Percentiles rank a stretch among this genome's conserved stretches.
Evolutionary conservation across 2,329 filamentous ascomycete genomes (phyloP).

Genomic region (Aspergillus intermedius): DNA sequence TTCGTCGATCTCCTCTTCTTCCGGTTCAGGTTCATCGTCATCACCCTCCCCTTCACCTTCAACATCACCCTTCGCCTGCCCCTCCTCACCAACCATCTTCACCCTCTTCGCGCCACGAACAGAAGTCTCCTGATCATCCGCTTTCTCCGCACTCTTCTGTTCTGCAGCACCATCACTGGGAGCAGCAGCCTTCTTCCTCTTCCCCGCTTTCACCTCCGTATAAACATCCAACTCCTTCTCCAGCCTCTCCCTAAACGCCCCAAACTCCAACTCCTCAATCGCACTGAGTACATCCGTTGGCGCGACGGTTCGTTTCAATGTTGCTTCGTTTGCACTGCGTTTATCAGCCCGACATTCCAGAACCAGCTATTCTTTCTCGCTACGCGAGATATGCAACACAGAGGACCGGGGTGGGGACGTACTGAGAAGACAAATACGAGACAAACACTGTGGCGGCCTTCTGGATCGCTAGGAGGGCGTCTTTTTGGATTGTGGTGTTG

Average conservation of each 20-base stretch:
- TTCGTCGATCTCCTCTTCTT: constrained; percentile 20
- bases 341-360: not conserved
- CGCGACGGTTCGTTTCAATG: constrained; percentile 56
- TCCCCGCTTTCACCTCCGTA: constrained; percentile 39
- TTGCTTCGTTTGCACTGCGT: constrained; percentile 54
- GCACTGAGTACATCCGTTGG: constrained; percentile 56
- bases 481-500: constrained; percentile 60
- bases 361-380: constrained; percentile 1
- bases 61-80: constrained; percentile 7
- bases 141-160: constrained; percentile 9
- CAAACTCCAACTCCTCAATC: constrained; percentile 55
- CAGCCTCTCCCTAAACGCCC: constrained; percentile 51
- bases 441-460: constrained; percentile 63
- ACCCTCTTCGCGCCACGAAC: constrained; percentile 14
- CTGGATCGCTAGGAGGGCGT: constrained; percentile 57
- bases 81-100: constrained; percentile 13
- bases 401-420: constrained; percentile 19
- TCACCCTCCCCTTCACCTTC: not conserved
- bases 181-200: constrained; percentile 42
- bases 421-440: constrained; percentile 57
- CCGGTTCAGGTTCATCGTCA: constrained; percentile 18
- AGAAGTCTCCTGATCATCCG: constrained; percentile 18
- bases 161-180: constrained; percentile 4
- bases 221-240: constrained; percentile 52
- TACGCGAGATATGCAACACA: not conserved